phyloP scores from a whole-genome alignment of 495 filamentous ascomycete species.

The Apiosordaria backusii region DNA sequence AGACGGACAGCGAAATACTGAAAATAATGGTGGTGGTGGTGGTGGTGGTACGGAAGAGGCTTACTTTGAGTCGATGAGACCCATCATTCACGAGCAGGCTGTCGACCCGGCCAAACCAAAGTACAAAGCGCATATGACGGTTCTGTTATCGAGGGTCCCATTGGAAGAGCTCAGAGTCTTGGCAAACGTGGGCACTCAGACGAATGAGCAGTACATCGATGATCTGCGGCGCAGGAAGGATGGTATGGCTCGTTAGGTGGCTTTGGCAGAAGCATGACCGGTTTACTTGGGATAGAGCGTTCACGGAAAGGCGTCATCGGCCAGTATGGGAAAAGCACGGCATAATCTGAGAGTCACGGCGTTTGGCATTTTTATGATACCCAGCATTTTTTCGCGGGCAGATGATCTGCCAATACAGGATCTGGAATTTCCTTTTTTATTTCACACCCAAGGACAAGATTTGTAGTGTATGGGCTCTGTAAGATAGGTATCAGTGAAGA shows the following conservation, averaged over 20 bases:
- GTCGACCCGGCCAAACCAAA: slow-evolving; percentile 31
- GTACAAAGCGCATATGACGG: slow-evolving; percentile 47
- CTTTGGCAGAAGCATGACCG: not conserved
- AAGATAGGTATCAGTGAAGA: not conserved
- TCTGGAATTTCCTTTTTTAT: not conserved
- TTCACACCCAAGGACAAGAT: not conserved
- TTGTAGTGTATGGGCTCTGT: not conserved
- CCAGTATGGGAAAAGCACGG: not conserved
- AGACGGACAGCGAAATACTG: slow-evolving; percentile 34
- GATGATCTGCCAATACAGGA: not conserved
- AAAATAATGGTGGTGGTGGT: slow-evolving; percentile 24
- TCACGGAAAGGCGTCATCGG: not conserved
- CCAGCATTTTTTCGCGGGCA: not conserved
- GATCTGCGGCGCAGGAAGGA: slow-evolving; percentile 21
- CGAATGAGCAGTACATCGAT: slow-evolving; percentile 34
- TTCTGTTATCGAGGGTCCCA: slow-evolving; percentile 56
- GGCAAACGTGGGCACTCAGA: slow-evolving; percentile 33
- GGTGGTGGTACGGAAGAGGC: slow-evolving; percentile 38
- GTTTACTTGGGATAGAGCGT: not conserved
- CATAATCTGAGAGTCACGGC: not conserved
- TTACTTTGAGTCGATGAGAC: slow-evolving; percentile 53
- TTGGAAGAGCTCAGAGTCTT: slow-evolving; percentile 46
- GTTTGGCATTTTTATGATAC: not conserved
- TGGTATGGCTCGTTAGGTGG: slow-evolving; percentile 16
- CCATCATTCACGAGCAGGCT: slow-evolving; percentile 44